Evolutionary conservation across 805 yeast genomes (phyloP).

Genomic region (Sugiyamaella lignohabitans): DNA sequence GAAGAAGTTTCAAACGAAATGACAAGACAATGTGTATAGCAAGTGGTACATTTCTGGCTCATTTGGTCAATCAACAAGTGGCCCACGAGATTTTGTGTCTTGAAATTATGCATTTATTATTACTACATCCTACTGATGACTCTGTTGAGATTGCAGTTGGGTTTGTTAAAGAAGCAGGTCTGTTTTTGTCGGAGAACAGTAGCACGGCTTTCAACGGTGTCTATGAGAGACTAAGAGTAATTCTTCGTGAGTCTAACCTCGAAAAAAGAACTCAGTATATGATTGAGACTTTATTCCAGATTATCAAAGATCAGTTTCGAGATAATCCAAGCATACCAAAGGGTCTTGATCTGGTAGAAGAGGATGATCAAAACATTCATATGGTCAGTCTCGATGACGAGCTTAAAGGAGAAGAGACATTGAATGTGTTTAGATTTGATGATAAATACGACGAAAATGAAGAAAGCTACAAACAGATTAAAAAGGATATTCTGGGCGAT

Average conservation of each 20-base stretch:
- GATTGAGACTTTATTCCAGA: conserved; percentile 47
- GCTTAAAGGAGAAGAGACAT: conserved; percentile 39
- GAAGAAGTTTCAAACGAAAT: conserved; percentile 43
- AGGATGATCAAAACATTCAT: conserved; percentile 55
- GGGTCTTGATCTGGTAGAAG: conserved; percentile 55
- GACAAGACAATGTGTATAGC: conserved; percentile 41
- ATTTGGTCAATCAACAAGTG: conserved; percentile 57
- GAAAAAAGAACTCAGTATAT: conserved; percentile 38
- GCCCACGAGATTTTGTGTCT: conserved; percentile 46
- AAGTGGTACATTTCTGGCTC: conserved; percentile 48
- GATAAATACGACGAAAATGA: conserved; percentile 46
- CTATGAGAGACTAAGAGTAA: conserved; percentile 52
- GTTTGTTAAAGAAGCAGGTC: conserved; percentile 50
- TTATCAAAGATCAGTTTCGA: conserved; percentile 41
- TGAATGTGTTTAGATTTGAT: conserved; percentile 50
- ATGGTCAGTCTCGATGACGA: conserved; percentile 48
- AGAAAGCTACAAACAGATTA: conserved; percentile 39
- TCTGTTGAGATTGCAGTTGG: conserved; percentile 50
- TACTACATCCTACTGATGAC: conserved; percentile 45
- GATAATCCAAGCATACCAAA: conserved; percentile 37
- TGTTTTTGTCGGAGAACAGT: conserved; percentile 39
- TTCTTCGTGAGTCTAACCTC: conserved; percentile 51
- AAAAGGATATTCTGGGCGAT: conserved; percentile 43
- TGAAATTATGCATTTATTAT: conserved; percentile 46
- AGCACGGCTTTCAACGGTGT: conserved; percentile 42